Evolutionary conservation across 495 filamentous ascomycete genomes (phyloP).

Genomic region (Aspergillus kassunensis): DNA sequence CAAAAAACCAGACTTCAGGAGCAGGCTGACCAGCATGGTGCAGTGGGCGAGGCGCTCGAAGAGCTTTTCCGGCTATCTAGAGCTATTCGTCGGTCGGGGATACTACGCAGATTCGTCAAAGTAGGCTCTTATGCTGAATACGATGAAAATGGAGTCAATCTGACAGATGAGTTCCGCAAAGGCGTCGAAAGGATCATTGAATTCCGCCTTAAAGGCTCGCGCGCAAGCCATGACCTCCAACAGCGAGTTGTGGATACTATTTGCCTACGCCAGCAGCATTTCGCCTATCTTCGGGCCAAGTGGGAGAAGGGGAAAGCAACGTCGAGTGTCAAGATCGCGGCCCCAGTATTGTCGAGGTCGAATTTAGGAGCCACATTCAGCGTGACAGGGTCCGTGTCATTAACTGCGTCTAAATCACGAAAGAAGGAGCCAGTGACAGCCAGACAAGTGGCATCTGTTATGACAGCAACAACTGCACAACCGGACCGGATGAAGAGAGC

Average conservation of each 20-base stretch:
- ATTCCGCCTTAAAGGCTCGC: not conserved
- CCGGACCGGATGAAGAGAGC: not conserved
- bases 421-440: not conserved
- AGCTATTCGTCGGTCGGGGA: slow-evolving; percentile 16
- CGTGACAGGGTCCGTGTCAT: not conserved
- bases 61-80: slow-evolving; percentile 14
- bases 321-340: not conserved
- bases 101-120: slow-evolving; percentile 18
- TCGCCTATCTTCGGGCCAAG: not conserved
- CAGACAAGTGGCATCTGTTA: not conserved
- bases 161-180: slow-evolving; percentile 5
- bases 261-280: slow-evolving; percentile 10
- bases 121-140: slow-evolving; percentile 1
- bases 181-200: not conserved
- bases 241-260: slow-evolving; percentile 1
- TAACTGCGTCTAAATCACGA: not conserved
- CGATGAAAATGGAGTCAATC: slow-evolving; percentile 3
- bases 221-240: not conserved
- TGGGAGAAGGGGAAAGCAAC: not conserved
- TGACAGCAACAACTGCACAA: slow-evolving; percentile 7
- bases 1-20: too few relatives aligned
- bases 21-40: too few relatives aligned
- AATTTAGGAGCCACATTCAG: not conserved
- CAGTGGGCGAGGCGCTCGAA: slow-evolving; percentile 1
- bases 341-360: not conserved